Evolutionary conservation across 371 early-diverging fungal genomes (phyloP).

Genomic region (Lichtheimia hyalospora): DNA sequence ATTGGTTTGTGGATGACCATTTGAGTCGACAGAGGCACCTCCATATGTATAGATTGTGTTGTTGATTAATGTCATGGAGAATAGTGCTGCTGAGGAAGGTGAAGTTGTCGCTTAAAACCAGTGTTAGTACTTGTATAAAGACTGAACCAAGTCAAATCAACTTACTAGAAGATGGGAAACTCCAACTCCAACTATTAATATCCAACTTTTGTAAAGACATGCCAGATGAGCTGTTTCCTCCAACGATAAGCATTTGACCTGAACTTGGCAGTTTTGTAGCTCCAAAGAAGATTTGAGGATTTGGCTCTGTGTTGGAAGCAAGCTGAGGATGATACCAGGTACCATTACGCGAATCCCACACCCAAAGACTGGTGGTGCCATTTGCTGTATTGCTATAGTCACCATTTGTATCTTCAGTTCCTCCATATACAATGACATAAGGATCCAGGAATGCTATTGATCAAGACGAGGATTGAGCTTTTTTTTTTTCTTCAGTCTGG

Average conservation of each 20-base stretch:
- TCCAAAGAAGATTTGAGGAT: slow-evolving; percentile 35
- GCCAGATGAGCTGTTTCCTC: slow-evolving; percentile 36
- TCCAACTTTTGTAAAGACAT: slow-evolving; percentile 40
- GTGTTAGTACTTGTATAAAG: neutral
- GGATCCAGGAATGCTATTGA: slow-evolving; percentile 10
- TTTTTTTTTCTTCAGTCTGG: neutral
- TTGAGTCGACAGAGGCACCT: slow-evolving; percentile 33
- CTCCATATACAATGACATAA: slow-evolving; percentile 7
- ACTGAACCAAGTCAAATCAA: neutral
- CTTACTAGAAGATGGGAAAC: slow-evolving; percentile 45
- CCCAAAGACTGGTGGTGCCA: slow-evolving; percentile 40
- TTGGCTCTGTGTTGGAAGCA: slow-evolving; percentile 11
- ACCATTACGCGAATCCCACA: slow-evolving; percentile 43
- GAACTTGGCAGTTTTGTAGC: slow-evolving; percentile 33
- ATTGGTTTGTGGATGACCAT: slow-evolving; percentile 27
- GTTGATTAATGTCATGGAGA: slow-evolving; percentile 26
- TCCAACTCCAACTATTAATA: slow-evolving; percentile 47
- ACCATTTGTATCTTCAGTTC: slow-evolving; percentile 22
- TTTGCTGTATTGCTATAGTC: slow-evolving; percentile 9
- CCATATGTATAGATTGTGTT: slow-evolving; percentile 50
- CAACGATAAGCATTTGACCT: slow-evolving; percentile 38
- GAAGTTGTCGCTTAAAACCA: slow-evolving; percentile 8
- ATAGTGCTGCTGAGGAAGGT: slow-evolving; percentile 22
- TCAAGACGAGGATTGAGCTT: neutral
- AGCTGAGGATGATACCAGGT: slow-evolving; percentile 36